Evolutionary conservation across 2,329 filamentous ascomycete genomes (phyloP).

Genomic region (Epichloe sylvatica): DNA sequence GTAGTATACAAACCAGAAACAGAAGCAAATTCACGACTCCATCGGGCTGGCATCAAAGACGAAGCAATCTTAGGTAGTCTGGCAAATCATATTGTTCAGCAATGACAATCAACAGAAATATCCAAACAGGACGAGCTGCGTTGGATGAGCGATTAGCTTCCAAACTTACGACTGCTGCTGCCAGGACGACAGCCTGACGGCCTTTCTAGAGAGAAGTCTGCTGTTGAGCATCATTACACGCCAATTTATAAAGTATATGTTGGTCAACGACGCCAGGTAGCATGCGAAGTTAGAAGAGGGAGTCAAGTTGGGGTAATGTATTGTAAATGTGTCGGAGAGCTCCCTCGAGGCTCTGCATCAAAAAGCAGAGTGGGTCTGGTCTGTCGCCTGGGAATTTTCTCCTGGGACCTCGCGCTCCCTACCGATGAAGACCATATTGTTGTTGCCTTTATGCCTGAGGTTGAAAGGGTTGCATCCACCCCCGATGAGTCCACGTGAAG

Average conservation of each 20-base stretch:
- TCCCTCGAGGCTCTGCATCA: conserved; percentile 3
- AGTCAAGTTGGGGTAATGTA: neutral
- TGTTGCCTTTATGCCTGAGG: conserved; percentile 4
- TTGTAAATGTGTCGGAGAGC: conserved; percentile 7
- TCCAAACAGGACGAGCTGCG: neutral
- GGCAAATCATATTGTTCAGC: conserved; percentile 1
- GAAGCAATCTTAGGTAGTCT: conserved; percentile 37
- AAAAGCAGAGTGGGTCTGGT: conserved; percentile 2
- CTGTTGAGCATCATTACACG: conserved; percentile 42
- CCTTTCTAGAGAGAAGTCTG: conserved; percentile 45
- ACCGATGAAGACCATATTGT: neutral
- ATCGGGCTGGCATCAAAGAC: conserved; percentile 29
- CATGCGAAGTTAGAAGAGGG: conserved; percentile 5
- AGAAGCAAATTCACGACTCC: conserved; percentile 45
- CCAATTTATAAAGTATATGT: conserved; percentile 10
- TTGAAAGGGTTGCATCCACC: neutral
- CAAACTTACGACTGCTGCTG: conserved; percentile 37
- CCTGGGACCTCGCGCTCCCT: neutral
- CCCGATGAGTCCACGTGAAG: conserved; percentile 9
- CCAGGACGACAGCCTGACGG: conserved; percentile 40
- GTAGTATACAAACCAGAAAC: conserved; percentile 33
- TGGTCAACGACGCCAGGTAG: conserved; percentile 14
- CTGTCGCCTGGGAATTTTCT: neutral
- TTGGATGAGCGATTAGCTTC: neutral
- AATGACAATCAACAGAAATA: neutral